Percentiles rank a stretch among this genome's conserved stretches.
These are phyloP conservation scores for Mycosphaerella arachidis DNA, from an alignment of 2,329 filamentous ascomycete species.

Conservation along the genomic window DNA sequence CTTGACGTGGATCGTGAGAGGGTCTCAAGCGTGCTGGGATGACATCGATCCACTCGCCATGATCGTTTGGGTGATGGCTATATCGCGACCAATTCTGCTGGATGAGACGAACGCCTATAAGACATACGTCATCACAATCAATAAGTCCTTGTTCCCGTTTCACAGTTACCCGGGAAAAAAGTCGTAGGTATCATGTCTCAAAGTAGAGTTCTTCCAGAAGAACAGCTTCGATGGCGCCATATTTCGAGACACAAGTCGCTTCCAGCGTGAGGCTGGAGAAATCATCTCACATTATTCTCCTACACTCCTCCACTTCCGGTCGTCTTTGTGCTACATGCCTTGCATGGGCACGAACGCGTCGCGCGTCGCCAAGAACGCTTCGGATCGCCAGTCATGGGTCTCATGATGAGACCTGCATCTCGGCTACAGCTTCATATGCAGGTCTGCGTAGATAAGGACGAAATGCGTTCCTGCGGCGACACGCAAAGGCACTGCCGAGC, in stretches of 20 bases:
- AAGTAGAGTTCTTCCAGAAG: neutral
- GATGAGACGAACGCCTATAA: neutral
- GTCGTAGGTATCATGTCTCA: neutral
- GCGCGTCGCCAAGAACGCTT: neutral
- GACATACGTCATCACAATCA: neutral
- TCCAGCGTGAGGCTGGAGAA: neutral
- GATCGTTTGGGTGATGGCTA: neutral
- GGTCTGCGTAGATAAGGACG: slow-evolving; percentile 2
- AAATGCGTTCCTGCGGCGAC: neutral
- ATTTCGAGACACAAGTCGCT: neutral
- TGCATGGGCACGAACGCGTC: slow-evolving; percentile 3
- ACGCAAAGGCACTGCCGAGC: neutral
- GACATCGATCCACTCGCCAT: neutral
- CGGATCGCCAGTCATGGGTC: neutral
- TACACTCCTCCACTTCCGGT: neutral
- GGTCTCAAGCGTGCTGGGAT: neutral
- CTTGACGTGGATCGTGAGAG: neutral
- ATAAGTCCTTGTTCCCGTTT: neutral
- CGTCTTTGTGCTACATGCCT: slow-evolving; percentile 3
- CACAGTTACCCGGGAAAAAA: neutral
- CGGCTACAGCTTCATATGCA: neutral
- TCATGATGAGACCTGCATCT: slow-evolving; percentile 2
- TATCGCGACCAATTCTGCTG: neutral
- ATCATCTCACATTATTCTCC: slow-evolving; percentile 2
- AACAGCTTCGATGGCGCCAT: neutral